Evolutionary conservation across 1,139 yeast species (phyloP), one percentile per base, ranked within the genome.

Genomic region (Blastobotrys ciferrii): DNA sequence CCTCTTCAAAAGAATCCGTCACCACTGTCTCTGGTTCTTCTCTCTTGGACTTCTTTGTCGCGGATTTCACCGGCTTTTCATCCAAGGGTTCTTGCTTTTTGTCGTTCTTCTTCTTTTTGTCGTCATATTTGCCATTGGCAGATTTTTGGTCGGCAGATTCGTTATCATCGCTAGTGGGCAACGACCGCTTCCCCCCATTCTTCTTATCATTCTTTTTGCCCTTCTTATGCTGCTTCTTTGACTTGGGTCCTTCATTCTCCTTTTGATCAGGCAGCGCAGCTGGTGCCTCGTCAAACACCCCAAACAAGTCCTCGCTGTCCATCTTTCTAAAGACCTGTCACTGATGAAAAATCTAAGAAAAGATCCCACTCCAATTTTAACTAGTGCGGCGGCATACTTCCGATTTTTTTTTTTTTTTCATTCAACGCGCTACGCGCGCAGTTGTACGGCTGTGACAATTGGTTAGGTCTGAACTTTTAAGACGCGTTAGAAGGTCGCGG

Each of bases 1-100:
- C 97, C 51, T 88, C 87, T 63, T 91, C 97, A 46, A 91, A 81
- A 2, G 88, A 78, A 68, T 91, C 98, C 0, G 94, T 87, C 18
- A 89, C 95, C 32, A 87, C 83, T 0, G 96, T 89, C 19, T 55
- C 58, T 4, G 53, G 45, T 23, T 40, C 53, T 14, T 45, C 46
- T 5, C 13, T 23, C 35, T 45, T 47, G 13, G 31, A 25, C 36
- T 43, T 46, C 20, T 45, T 45, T 15, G 31, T 12, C 9, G 17
- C 19, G n/a, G 42, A 11, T 38, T 43, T 43, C 6, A 3, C 31
- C 14, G n/a, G n/a, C 28, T 30, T 11, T 23, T 13, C 28, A n/a
- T 33, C 32, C 6, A 18, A 15, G 31, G 50, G 28, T 30, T 38
- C 39, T 18, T 42, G 39, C 42, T 18, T 41, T 41, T 18, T 32